These are phyloP conservation scores for Pythium rhizo-oryzae DNA, from an alignment of 352 stramenopile genomes.

Conservation along the genomic window DNA sequence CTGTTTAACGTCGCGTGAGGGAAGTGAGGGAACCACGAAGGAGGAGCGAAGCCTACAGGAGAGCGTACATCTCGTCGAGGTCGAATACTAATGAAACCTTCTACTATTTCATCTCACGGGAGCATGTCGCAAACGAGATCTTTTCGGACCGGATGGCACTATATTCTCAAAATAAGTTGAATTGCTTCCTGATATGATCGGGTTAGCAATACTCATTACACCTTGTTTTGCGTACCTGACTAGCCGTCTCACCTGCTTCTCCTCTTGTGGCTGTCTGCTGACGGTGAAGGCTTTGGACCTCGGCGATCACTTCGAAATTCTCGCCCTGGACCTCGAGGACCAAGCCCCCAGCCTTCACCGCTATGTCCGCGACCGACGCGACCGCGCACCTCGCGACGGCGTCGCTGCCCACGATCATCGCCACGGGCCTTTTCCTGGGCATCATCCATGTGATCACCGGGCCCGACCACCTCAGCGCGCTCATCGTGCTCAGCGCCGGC, in stretches of 20 bases:
- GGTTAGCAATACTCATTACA: no score
- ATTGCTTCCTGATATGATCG: no score
- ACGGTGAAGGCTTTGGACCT: background rate
- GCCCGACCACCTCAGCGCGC: constrained; percentile 85
- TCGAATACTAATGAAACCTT: no score
- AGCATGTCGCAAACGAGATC: background rate
- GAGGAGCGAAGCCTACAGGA: no score
- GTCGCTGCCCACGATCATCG: constrained; percentile 42
- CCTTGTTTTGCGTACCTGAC: no score
- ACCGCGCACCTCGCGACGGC: constrained; percentile 24
- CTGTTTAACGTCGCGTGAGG: constrained; percentile 7
- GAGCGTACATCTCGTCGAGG: no score
- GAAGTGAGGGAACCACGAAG: no score
- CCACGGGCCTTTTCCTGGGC: constrained; percentile 47
- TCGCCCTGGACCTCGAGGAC: background rate
- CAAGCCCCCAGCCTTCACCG: background rate
- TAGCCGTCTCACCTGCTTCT: background rate
- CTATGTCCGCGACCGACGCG: constrained; percentile 16
- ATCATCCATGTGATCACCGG: constrained; percentile 57
- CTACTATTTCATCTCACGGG: no score
- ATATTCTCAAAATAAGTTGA: background rate
- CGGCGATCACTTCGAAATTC: constrained; percentile 3
- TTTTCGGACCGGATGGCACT: background rate
- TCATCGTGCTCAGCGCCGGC: constrained; percentile 81
- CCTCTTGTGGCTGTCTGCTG: background rate